phyloP scores from a whole-genome alignment of 2,329 filamentous ascomycete genomes.

The Xylaria sp. region DNA sequence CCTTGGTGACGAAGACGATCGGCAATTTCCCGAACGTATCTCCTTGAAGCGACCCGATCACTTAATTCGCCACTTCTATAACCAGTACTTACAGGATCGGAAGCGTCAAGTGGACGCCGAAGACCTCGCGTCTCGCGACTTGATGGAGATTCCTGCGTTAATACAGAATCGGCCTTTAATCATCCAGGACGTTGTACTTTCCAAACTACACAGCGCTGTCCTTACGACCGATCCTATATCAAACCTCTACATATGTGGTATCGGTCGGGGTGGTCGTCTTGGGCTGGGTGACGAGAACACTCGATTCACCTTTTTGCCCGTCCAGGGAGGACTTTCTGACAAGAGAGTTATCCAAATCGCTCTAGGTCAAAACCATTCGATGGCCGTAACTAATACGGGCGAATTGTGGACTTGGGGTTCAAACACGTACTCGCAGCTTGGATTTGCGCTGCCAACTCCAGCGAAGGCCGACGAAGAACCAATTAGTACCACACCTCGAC shows the following conservation, averaged over 20 bases:
- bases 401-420: constrained; percentile 94
- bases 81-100: constrained; percentile 62
- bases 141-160: constrained; percentile 68
- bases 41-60: constrained; percentile 75
- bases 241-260: constrained; percentile 90
- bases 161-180: constrained; percentile 72
- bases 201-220: constrained; percentile 89
- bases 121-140: constrained; percentile 35
- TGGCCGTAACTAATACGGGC: constrained; percentile 84
- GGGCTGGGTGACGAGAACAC: constrained; percentile 90
- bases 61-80: constrained; percentile 72
- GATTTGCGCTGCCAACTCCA: constrained; percentile 74
- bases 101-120: constrained; percentile 35
- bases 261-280: constrained; percentile 86
- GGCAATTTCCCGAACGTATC: constrained; percentile 89
- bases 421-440: constrained; percentile 83
- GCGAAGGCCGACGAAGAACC: constrained; percentile 77
- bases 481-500: constrained; percentile 77
- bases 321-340: constrained; percentile 75
- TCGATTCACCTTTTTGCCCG: constrained; percentile 80
- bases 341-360: constrained; percentile 78
- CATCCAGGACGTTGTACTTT: constrained; percentile 82
- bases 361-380: constrained; percentile 86
- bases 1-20: constrained; percentile 92
- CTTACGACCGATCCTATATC: constrained; percentile 84